phyloP scores from a whole-genome alignment of 306 rosid genomes.

The Quercus robur region DNA sequence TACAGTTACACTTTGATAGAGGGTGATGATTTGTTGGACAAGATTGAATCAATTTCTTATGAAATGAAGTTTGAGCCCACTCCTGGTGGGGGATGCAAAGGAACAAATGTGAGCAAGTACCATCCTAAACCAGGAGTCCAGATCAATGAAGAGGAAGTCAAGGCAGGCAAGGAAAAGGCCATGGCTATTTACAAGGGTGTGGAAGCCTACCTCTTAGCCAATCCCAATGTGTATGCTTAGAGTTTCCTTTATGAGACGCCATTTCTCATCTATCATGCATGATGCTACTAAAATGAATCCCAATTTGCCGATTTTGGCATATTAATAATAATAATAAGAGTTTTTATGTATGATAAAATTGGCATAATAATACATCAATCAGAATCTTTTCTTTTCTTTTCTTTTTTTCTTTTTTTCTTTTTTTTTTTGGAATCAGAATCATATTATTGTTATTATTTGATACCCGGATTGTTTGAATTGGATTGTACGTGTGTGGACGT shows the following conservation, averaged over 20 bases:
- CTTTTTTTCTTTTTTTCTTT: no score
- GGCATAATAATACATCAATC: no score
- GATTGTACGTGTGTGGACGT: no score
- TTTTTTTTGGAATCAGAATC: no score
- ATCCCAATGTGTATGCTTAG: slow-evolving; percentile 36
- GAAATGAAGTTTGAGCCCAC: slow-evolving; percentile 32
- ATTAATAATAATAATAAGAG: no score
- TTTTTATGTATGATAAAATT: no score
- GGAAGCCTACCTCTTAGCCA: slow-evolving; percentile 38
- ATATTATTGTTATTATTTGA: no score
- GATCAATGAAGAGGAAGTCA: slow-evolving; percentile 39
- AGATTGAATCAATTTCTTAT: slow-evolving; percentile 24
- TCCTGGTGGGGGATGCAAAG: slow-evolving; percentile 29
- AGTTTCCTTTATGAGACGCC: neutral
- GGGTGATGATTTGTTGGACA: slow-evolving; percentile 24
- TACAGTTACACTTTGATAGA: slow-evolving; percentile 26
- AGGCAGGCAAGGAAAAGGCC: slow-evolving; percentile 24
- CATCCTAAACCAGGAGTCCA: slow-evolving; percentile 35
- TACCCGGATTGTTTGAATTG: no score
- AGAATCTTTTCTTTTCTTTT: no score
- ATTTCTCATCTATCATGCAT: neutral
- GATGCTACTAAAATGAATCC: neutral
- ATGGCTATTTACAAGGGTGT: slow-evolving; percentile 25
- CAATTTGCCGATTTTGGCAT: neutral
- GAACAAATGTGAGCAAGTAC: slow-evolving; percentile 21